phyloP scores from a whole-genome alignment of 1,284 basidiomycete genomes.

The Rhodotorula sp. region DNA sequence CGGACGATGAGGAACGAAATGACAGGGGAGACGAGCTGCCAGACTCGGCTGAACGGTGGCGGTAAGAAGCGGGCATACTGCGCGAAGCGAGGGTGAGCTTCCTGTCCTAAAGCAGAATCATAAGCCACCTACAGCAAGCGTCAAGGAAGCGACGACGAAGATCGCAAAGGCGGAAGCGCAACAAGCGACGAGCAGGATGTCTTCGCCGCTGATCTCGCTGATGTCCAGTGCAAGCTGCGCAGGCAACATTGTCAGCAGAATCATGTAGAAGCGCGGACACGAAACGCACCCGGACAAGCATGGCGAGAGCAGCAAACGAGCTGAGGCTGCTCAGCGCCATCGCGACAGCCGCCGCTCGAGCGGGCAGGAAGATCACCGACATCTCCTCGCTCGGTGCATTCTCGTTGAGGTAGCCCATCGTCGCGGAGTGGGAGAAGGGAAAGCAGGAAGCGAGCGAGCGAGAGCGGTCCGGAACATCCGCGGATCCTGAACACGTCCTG shows the following conservation, averaged over 20 bases:
- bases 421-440: neutral
- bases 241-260: too few relatives aligned
- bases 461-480: neutral
- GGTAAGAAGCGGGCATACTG: slow-evolving; percentile 6
- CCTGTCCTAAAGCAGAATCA: neutral
- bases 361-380: slow-evolving; percentile 3
- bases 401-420: slow-evolving; percentile 1
- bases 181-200: neutral
- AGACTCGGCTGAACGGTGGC: neutral
- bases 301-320: neutral
- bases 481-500: too few relatives aligned
- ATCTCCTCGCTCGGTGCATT: neutral
- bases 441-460: neutral
- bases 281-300: neutral
- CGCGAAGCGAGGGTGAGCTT: neutral
- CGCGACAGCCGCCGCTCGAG: slow-evolving; percentile 1
- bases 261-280: fast-evolving
- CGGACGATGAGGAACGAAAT: neutral
- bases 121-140: too few relatives aligned
- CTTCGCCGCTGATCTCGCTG: neutral
- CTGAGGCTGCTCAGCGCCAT: neutral
- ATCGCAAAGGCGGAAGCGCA: neutral
- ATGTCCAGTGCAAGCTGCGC: neutral
- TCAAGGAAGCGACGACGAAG: neutral
- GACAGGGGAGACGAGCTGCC: neutral